Base-by-base conservation (phyloP, 1,284 basidiomycete genomes). In the Leccinum variabile region DNA sequence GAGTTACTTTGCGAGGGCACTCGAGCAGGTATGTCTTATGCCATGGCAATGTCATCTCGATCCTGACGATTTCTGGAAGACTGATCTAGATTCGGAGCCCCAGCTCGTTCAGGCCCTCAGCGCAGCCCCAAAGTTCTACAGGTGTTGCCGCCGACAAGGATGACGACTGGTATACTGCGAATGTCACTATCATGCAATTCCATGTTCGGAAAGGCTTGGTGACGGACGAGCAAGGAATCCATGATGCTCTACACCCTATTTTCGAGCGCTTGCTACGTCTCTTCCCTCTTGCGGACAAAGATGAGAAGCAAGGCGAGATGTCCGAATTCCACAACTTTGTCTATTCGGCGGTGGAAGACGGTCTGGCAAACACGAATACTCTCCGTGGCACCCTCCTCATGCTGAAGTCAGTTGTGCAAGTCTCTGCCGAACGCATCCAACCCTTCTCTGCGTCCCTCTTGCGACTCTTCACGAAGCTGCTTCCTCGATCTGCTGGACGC, bases 131-230 rank as follows among this genome's bases (percentile, higher is more conserved):
- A 94, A 75, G 94, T 97, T 37, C 84, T 99, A 33, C 91, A 95
- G 63, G 88, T 95, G 90, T 98, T 54, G 83, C 92, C 2, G 83
- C 89, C 3, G 92, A 93, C 70, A 94, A 97, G 73, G 83, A 89
- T 46, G 91, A 96, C 66, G 77, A 84, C 1, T 99, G 97, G 97
- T 92, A 92, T 70, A 79, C 77, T 8, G 74, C 82, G 44, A 95
- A 98, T 72, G 86, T 91, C 0, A 77, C 82, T 1, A 84, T 91
- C n/a, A 81, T 99, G n/a, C 90, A 92, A 69, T 91, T 91, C 69
- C 85, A 98, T 30, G 83, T 99, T 57, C 91, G 93, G 66, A 97
- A 94, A 77, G 92, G 93, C n/a, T 81, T 95, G 74, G 76, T 88
- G 8, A 88, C 85, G 25, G 92, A 95, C 54, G 93, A 97, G 64